phyloP scores from a whole-genome alignment of 208 protist species.

The Spironucleus salmonicida region DNA sequence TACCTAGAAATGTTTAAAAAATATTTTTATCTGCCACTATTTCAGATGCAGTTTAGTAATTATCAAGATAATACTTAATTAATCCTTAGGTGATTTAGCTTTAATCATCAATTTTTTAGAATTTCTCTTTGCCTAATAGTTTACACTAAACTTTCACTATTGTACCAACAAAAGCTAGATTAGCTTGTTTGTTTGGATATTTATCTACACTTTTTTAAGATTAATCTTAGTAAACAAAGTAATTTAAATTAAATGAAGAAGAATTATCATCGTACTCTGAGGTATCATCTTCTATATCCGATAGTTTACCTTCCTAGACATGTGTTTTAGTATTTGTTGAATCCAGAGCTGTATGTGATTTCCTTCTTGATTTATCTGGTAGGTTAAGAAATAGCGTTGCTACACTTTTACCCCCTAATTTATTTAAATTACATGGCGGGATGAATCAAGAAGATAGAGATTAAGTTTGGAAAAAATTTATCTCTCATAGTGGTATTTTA shows the following conservation, averaged over 20 bases:
- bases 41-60: not conserved
- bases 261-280: too few relatives aligned
- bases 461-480: not conserved
- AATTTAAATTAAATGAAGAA: too few relatives aligned
- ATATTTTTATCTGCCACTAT: conserved; percentile 12
- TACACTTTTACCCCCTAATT: not conserved
- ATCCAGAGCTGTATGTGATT: not conserved
- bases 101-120: not conserved
- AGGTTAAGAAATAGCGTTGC: not conserved
- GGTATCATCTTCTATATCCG: too few relatives aligned
- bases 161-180: not conserved
- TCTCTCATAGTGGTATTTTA: not conserved
- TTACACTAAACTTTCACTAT: not conserved
- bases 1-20: not conserved
- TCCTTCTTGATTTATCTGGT: not conserved
- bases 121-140: not conserved
- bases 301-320: too few relatives aligned
- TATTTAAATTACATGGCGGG: not conserved
- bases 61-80: not conserved
- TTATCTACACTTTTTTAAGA: not conserved
- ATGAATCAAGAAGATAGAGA: not conserved
- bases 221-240: too few relatives aligned
- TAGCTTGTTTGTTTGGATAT: not conserved
- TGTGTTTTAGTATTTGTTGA: conserved; percentile 12
- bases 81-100: not conserved